Evolutionary conservation across 148 eudicot species (phyloP), one percentile per base, ranked within the genome.

Genomic region (Rhododendron kiyosumense): DNA sequence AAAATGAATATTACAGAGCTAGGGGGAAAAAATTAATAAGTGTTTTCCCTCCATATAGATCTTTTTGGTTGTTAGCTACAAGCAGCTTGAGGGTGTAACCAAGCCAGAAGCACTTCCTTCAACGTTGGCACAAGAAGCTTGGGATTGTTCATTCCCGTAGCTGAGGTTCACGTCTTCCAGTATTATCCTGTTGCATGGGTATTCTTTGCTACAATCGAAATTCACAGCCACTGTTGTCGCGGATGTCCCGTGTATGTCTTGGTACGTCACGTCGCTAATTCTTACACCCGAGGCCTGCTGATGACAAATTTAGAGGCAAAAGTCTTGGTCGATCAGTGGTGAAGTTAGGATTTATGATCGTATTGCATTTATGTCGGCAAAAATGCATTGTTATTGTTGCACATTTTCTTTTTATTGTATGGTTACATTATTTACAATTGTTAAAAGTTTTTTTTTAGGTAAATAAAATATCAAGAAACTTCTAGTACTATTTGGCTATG

Each of bases 231-330:
- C 87, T 52, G 82, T 13, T 18, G 90, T 74, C 5, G 93, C 87
- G 3, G 95, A 91, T 83, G 90, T 86, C 32, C 96, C 94, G 0
- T 88, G 84, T 15, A 93, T 90, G 15, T 78, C 71, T 18, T 73
- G 28, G 76, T 91, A 93, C 2, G 76, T 24, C 4, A 93, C 90
- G 32, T 90, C 86, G 17, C 85, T 85, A 3, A 93, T 92, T 34
- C 92, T 86, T 48, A 91, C 91, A 5, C 90, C 87, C 7, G 96
- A 92, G 32, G 78, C 89, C 94, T 90, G 88, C 36, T 2, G 75
- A 1, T 13, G 7, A 28, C 36, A 30, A 28, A 30, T 71, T 71
- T 28, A 71, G 36, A 71, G 20, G 12, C 15, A 63, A 63, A 7
- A 59, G n/a, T 7, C 65, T 59, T 20, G 65, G 65, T 59, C 63